Evolutionary conservation across 495 filamentous ascomycete genomes (phyloP), one percentile per base, ranked within the genome.

Genomic region (Stereocaulon alpinum): DNA sequence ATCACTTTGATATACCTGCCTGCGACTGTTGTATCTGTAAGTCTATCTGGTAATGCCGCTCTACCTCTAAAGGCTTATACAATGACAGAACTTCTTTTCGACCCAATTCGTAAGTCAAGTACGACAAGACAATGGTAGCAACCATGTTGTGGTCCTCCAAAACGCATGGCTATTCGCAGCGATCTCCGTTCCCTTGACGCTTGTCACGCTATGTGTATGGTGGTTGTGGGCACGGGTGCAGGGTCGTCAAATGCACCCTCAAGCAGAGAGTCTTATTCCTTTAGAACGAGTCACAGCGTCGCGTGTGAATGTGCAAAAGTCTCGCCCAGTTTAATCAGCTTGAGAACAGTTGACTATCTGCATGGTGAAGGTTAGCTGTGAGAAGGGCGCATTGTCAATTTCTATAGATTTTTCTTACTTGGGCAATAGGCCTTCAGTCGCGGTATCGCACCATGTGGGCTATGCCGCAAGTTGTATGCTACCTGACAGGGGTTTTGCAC

Each of bases 1-100:
- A 70, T 74, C 18, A 67, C 66, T 1, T 41, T 74, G 11, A 58
- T 74, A 15, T 74, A 69, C 40, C 58, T 74, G 11, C 72, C 72
- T 0, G 58, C 65, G 5, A 71, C 71, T 0, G 64, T 72, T 20
- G 70, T 74, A 27, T 66, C 70, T 6, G 72, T 73, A 55, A 40
- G 71, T 60, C 18, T 18, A 37, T 6, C 32, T 10, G 20, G 44
- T 11, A 11, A 11, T 45, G n/a, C 22, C 15, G 2, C 6, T 45
- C 43, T 6, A 22, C 14, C 7, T n/a, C n/a, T 18, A 11, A 3
- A 47, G n/a, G n/a, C 59, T 63, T 12, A 62, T 58, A 24, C 34
- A 3, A 11, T 18, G 12, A 14, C 41, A 74, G 72, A 70, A 66
- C 27, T 72, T 74, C 41, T 74, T 74, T 41, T 74, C 72, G 3